These are phyloP conservation scores for Juncus inflexus DNA, from an alignment of 176 grass and related monocot species.

Conservation along the genomic window DNA sequence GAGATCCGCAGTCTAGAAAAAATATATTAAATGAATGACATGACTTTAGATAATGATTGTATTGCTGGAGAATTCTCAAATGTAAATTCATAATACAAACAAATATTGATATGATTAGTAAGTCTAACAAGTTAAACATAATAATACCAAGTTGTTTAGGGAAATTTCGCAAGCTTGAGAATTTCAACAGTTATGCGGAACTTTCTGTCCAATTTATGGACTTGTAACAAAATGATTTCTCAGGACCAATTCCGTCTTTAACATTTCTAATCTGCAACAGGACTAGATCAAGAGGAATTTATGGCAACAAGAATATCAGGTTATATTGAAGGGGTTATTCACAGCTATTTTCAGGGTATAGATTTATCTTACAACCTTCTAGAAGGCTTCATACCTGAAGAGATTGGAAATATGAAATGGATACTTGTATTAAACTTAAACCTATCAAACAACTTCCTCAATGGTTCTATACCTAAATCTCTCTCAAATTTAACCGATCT, in stretches of 20 bases:
- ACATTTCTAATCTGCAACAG: constrained; percentile 3
- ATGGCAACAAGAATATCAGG: constrained; percentile 20
- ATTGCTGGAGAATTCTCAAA: constrained; percentile 8
- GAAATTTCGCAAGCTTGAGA: background rate
- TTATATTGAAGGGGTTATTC: constrained; percentile 12
- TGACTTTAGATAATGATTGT: background rate
- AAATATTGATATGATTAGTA: constrained; percentile 1
- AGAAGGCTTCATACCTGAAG: constrained; percentile 32
- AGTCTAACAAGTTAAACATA: background rate
- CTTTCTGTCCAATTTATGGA: constrained; percentile 20
- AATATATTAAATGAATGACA: background rate
- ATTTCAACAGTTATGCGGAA: background rate
- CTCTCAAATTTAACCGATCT: constrained; percentile 9
- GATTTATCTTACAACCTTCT: constrained; percentile 30
- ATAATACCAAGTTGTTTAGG: constrained; percentile 12
- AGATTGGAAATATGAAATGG: constrained; percentile 28
- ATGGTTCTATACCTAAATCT: constrained; percentile 15
- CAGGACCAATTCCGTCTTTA: constrained; percentile 14
- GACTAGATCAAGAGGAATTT: constrained; percentile 2
- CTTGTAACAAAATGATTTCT: constrained; percentile 35
- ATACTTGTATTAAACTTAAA: constrained; percentile 29
- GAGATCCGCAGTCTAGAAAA: background rate
- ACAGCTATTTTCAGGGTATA: background rate
- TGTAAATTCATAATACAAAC: background rate
- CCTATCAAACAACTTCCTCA: constrained; percentile 26